Base-by-base conservation (phyloP, 805 yeast genomes). In the Suhomyces xylopsoci region DNA sequence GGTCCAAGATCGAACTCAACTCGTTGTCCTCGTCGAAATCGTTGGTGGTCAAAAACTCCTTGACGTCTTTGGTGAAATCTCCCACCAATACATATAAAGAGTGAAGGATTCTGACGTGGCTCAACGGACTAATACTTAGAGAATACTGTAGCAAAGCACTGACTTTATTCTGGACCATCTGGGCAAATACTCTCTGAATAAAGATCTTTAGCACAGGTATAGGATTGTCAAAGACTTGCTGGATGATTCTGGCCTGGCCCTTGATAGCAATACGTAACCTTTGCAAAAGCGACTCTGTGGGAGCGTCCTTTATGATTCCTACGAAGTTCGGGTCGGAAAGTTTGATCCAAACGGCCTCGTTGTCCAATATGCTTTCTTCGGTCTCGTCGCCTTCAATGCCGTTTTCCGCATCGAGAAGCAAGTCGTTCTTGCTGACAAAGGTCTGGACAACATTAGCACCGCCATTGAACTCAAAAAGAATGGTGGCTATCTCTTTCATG, bases 381-480 rank as follows among this genome's bases (percentile, higher is more conserved):
- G 62, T 64, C 59, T 52, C 58, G 20, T 40, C 50, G 2, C 25
- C 50, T 12, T 51, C 52, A 3, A 45, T 36, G 10, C 42, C 50
- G 7, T 54, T 49, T 53, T 81, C 79, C 56, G 79, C 71, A 36
- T 73, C 76, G 51, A 77, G 74, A 66, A 92, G 87, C 53, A 86
- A 80, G 47, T 84, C 87, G 63, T 88, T 90, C 63, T 88, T 90
- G 63, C 83, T 84, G 42, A 92, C 88, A 69, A 89, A 93, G 47
- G 86, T 83, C 63, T 86, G 90, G 7, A 90, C 87, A 7, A 92
- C 93, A 53, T 87, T 84, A 9, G 81, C 78, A 10, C 97, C 97
- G 17, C 90, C 93, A 63, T 93, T 92, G 73, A 85, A 93, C 55
- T 84, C 88, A 50, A 84, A 81, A 48, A 92, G 74, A 15, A 91